Conservation (phyloP, 208 protist species). For the Entamoeba invadens region DNA sequence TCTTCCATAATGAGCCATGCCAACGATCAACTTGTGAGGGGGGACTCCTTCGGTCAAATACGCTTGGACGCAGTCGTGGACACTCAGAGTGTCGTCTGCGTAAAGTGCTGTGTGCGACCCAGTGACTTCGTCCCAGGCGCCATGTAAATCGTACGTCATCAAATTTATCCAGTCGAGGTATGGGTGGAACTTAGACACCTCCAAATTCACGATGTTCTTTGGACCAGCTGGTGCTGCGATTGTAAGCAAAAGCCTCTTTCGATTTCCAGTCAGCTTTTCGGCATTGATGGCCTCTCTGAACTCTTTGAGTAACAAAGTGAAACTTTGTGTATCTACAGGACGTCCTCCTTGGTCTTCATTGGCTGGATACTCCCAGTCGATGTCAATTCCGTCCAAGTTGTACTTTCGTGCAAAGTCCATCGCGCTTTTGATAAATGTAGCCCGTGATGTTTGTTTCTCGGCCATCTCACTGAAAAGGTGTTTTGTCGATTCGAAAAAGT, state of each 20-base stretch:
- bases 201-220: neutral
- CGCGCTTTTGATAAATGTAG: neutral
- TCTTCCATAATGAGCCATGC: neutral
- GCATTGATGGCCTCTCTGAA: neutral
- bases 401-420: neutral
- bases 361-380: neutral
- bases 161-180: neutral
- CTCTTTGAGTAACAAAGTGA: neutral
- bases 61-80: neutral
- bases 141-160: neutral
- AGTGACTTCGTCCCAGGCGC: neutral
- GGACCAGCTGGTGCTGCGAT: neutral
- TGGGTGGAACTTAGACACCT: neutral
- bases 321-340: neutral
- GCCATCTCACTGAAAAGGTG: neutral
- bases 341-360: neutral
- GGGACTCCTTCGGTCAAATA: neutral
- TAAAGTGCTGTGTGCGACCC: neutral
- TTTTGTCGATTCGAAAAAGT: neutral
- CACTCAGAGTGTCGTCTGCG: neutral
- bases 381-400: neutral
- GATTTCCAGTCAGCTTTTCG: neutral
- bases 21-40: neutral
- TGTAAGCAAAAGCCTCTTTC: neutral
- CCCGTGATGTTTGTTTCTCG: neutral